phyloP scores from a whole-genome alignment of 1,284 basidiomycete genomes.

The Rhodotorula mucilaginosa region DNA sequence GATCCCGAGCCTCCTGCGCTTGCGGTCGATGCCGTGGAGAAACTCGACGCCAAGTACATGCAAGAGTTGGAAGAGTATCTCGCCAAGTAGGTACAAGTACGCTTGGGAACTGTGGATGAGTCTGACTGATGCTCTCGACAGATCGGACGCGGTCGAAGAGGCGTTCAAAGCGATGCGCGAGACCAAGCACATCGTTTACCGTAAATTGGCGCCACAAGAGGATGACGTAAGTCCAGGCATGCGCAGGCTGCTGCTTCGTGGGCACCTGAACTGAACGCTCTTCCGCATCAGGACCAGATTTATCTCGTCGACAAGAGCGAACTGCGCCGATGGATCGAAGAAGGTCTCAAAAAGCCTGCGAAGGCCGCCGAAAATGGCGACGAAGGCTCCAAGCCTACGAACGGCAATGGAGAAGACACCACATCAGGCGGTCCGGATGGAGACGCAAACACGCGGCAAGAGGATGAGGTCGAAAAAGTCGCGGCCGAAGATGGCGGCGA shows the following conservation, averaged over 20 bases:
- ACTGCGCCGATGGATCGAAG: conserved; percentile 61
- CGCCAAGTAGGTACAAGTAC: conserved; percentile 48
- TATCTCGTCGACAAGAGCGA: conserved; percentile 61
- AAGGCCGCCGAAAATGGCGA: conserved; percentile 2
- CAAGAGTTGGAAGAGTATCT: conserved; percentile 59
- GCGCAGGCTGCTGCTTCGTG: neutral
- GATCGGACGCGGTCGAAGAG: conserved; percentile 29
- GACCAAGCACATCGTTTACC: conserved; percentile 63
- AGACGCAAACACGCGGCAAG: neutral
- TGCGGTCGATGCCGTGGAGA: conserved; percentile 58
- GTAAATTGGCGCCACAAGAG: conserved; percentile 59
- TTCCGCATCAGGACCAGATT: conserved; percentile 53
- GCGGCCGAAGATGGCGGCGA: neutral
- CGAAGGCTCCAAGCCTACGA: neutral
- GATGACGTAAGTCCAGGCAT: conserved; percentile 54
- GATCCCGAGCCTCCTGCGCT: conserved; percentile 55
- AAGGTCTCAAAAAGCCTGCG: conserved; percentile 23
- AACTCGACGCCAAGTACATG: conserved; percentile 59
- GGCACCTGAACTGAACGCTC: conserved; percentile 16
- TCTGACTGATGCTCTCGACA: neutral
- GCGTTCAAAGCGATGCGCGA: conserved; percentile 57
- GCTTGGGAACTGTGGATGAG: neutral
- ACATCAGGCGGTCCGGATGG: neutral
- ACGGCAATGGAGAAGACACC: neutral
- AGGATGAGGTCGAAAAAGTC: neutral